A percentile compares a stretch with the other conserved stretches of the same genome.
Evolutionary conservation across 148 eudicot species (phyloP).

Genomic region (Spergularia marina): DNA sequence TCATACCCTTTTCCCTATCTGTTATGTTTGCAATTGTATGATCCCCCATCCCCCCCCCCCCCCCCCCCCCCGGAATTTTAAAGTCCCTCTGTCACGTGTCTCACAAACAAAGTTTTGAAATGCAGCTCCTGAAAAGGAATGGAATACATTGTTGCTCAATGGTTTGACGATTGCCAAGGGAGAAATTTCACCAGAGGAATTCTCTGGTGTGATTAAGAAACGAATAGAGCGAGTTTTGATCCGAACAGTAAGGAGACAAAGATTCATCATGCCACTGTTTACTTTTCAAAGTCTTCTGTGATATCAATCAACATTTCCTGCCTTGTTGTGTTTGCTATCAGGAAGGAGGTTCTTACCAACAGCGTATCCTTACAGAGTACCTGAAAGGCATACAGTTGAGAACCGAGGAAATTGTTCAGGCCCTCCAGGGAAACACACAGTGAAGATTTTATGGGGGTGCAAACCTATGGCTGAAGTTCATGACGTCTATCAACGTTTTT

Average conservation of each 20-base stretch:
- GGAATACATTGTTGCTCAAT: slow-evolving; percentile 67
- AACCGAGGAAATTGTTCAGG: slow-evolving; percentile 61
- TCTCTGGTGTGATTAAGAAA: slow-evolving; percentile 71
- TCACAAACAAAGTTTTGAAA: slow-evolving; percentile 5
- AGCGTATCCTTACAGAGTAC: slow-evolving; percentile 78
- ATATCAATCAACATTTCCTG: background rate
- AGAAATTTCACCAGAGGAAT: slow-evolving; percentile 63
- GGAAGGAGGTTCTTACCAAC: slow-evolving; percentile 98
- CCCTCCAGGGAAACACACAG: slow-evolving; percentile 53
- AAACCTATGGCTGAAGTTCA: background rate
- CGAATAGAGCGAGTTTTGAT: slow-evolving; percentile 84
- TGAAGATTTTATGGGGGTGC: slow-evolving; percentile 10
- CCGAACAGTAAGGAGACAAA: slow-evolving; percentile 59
- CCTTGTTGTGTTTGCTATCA: slow-evolving; percentile 25
- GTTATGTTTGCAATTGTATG: background rate
- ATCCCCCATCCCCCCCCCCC: too few relatives aligned
- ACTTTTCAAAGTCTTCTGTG: slow-evolving; percentile 1
- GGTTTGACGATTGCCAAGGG: slow-evolving; percentile 85
- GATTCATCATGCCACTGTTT: background rate
- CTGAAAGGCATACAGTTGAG: slow-evolving; percentile 84
- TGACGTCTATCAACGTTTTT: background rate
- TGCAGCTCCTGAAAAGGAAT: slow-evolving; percentile 83
- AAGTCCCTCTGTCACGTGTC: background rate
- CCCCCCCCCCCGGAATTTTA: too few relatives aligned
- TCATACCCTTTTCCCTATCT: background rate